phyloP scores from a whole-genome alignment of 768 basidiomycete genomes.

The Suillus weaverae region DNA sequence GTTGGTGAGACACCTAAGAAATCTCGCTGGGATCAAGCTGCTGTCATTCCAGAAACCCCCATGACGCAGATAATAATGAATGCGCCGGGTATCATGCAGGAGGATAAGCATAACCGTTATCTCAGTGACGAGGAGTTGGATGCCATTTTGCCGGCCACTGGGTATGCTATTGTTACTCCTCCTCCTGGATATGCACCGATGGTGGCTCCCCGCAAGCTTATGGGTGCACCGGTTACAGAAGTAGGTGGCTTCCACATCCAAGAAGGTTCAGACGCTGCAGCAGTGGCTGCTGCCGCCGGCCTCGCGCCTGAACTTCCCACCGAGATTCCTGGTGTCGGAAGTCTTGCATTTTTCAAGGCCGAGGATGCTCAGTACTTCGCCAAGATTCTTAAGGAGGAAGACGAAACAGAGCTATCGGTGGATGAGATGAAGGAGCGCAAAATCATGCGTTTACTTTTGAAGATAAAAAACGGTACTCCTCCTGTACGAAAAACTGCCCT shows the following conservation, averaged over 20 bases:
- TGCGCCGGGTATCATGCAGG: slow-evolving; percentile 77
- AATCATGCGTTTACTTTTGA: slow-evolving; percentile 95
- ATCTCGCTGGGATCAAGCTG: slow-evolving; percentile 97
- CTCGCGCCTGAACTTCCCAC: slow-evolving; percentile 92
- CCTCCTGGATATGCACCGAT: slow-evolving; percentile 91
- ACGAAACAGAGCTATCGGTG: slow-evolving; percentile 87
- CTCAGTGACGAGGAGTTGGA: slow-evolving; percentile 96
- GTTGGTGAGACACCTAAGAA: slow-evolving; percentile 76
- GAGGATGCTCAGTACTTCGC: slow-evolving; percentile 99
- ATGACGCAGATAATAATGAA: slow-evolving; percentile 88
- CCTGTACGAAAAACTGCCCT: slow-evolving; percentile 97
- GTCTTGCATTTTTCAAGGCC: slow-evolving; percentile 95
- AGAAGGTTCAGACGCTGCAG: slow-evolving; percentile 89
- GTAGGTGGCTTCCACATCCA: slow-evolving; percentile 95
- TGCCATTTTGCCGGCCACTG: slow-evolving; percentile 78
- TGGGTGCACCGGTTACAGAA: slow-evolving; percentile 53
- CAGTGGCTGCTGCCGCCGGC: slow-evolving; percentile 86
- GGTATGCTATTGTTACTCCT: slow-evolving; percentile 90
- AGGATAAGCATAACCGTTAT: slow-evolving; percentile 96
- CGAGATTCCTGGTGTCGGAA: slow-evolving; percentile 97
- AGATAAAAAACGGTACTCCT: slow-evolving; percentile 99
- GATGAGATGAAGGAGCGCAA: slow-evolving; percentile 99
- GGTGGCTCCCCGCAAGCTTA: slow-evolving; percentile 60
- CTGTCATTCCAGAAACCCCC: slow-evolving; percentile 64
- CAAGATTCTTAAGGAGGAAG: slow-evolving; percentile 93